Evolutionary conservation across 805 yeast genomes (phyloP).

Genomic region (Lipomyces oligophaga): DNA sequence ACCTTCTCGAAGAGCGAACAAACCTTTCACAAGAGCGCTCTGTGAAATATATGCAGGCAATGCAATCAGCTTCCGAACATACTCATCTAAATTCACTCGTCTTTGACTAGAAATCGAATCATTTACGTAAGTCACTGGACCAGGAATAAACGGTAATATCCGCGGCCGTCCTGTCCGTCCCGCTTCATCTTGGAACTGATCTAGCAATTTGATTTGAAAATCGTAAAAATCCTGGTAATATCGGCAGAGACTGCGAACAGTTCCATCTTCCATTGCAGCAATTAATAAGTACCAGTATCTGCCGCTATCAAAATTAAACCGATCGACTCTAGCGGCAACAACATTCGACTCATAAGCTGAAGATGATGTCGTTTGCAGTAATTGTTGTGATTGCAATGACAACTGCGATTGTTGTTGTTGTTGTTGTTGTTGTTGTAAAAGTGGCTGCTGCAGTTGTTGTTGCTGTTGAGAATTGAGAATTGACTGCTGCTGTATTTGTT

Average conservation of each 20-base stretch:
- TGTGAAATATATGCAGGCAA: slow-evolving; percentile 65
- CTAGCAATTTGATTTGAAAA: slow-evolving; percentile 77
- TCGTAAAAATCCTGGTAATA: slow-evolving; percentile 95
- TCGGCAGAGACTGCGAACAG: slow-evolving; percentile 67
- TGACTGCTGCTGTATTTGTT: too few species aligned
- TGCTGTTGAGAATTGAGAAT: too few species aligned
- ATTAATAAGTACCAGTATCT: slow-evolving; percentile 81
- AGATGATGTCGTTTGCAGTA: neutral
- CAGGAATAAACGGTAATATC: slow-evolving; percentile 90
- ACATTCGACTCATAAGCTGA: slow-evolving; percentile 37
- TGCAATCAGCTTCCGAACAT: slow-evolving; percentile 56
- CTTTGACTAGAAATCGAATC: slow-evolving; percentile 62
- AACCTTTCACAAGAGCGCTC: slow-evolving; percentile 47
- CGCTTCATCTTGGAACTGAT: slow-evolving; percentile 85
- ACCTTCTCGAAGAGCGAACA: slow-evolving; percentile 66
- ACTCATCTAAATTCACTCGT: slow-evolving; percentile 52
- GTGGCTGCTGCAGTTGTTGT: too few species aligned
- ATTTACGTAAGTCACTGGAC: slow-evolving; percentile 87
- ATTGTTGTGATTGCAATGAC: slow-evolving; percentile 4
- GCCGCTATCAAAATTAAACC: slow-evolving; percentile 76
- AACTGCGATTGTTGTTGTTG: slow-evolving; percentile 6
- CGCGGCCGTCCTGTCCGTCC: slow-evolving; percentile 78
- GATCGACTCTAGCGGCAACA: slow-evolving; percentile 68
- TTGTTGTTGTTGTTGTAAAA: slow-evolving; percentile 5
- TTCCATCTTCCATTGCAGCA: slow-evolving; percentile 66